Evolutionary conservation across 2,329 filamentous ascomycete genomes (phyloP), one percentile per base, ranked within the genome.

Genomic region (Cyphellophora attinorum): DNA sequence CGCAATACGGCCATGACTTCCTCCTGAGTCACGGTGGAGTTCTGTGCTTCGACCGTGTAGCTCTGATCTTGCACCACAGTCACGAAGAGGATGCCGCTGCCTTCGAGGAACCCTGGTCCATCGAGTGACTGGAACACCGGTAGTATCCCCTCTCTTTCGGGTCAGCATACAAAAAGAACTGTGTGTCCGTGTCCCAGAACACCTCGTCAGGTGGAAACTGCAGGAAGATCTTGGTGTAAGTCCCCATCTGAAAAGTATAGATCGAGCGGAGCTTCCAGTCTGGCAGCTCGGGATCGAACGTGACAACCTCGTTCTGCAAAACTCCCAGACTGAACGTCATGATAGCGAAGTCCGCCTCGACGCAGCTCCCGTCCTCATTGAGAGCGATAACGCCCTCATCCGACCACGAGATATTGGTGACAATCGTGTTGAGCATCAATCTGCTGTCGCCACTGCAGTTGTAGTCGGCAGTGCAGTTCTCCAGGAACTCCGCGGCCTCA

Each of bases 161-260:
- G 25, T 63, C 58, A 0, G 70, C 67, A 42, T 72, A 73, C n/a
- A 73, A 58, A 42, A 68, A 62, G 46, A 64, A 74, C 36, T 74
- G 66, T 1, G 64, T 69, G 27, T 66, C 57, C 0, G 56, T 49
- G 46, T 68, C 66, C 79, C 79, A 83, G 55, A 83, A 84, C 0
- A 74, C 70, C 35, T 76, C 61, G 40, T 76, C 60, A 8, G 47
- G 38, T 15, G 47, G 63, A 55, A 82, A 83, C 42, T 81, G 78
- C 40, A 79, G 59, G 56, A 83, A 83, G 41, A 83, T 72, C 51
- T 84, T 84, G 33, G 77, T 83, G 56, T 82, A 84, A 0, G 76
- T 81, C 5, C 73, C 79, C 72, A 83, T 81, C 41, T 65, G 61
- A 51, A 81, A 81, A 23, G 69, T 74, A 3, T 72, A 66, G 33